Percentiles rank a stretch among this genome's conserved stretches.
Conservation (phyloP, 495 filamentous ascomycete genomes). For the Astrocystis sublimbata region DNA sequence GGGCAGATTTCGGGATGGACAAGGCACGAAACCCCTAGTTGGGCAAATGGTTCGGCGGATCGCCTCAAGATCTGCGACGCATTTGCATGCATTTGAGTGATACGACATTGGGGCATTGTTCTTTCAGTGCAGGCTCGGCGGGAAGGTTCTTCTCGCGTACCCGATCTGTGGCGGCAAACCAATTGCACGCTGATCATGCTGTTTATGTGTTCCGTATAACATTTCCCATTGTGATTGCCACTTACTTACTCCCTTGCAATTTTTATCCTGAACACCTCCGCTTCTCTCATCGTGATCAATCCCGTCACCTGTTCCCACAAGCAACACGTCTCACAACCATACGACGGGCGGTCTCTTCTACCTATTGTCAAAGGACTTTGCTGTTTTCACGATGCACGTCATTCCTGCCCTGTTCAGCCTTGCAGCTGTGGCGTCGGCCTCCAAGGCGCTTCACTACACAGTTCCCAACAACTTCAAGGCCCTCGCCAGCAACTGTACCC, state of each 20-base stretch:
- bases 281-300: background rate
- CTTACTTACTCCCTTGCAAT: background rate
- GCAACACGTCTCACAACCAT: background rate
- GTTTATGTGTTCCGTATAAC: background rate
- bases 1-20: no score
- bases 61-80: conserved; percentile 10
- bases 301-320: background rate
- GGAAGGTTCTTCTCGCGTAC: background rate
- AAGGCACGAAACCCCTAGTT: background rate
- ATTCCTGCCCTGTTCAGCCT: conserved; percentile 5
- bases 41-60: conserved; percentile 5
- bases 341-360: background rate
- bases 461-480: conserved; percentile 14
- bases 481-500: conserved; percentile 18
- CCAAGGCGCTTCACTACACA: conserved; percentile 13
- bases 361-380: background rate
- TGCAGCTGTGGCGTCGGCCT: background rate
- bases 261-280: background rate
- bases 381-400: background rate
- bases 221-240: background rate
- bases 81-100: conserved; percentile 1
- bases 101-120: background rate
- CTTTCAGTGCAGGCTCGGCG: background rate
- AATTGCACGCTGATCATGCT: background rate
- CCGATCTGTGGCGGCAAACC: background rate